Conservation (phyloP, 2,329 filamentous ascomycete genomes). For the Macroventuria anomochaeta region DNA sequence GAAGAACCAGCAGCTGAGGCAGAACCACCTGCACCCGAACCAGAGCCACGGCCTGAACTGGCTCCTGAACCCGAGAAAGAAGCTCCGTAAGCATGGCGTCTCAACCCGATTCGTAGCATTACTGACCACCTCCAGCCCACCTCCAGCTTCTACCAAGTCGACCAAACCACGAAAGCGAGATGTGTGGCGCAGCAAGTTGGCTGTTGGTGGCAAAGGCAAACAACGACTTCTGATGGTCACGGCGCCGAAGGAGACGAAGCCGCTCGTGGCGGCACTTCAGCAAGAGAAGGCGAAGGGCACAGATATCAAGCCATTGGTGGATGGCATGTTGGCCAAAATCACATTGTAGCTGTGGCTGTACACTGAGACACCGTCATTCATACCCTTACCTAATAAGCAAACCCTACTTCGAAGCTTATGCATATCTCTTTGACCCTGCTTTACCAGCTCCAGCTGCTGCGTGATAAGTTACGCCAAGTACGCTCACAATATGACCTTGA, state of each 20-base stretch:
- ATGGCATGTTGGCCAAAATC: constrained; percentile 19
- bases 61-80: constrained; percentile 5
- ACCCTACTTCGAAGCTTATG: neutral
- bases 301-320: constrained; percentile 29
- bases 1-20: constrained; percentile 7
- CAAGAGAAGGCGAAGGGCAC: constrained; percentile 33
- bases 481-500: too few relatives aligned
- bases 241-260: constrained; percentile 21
- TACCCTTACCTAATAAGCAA: neutral
- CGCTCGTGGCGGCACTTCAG: constrained; percentile 24
- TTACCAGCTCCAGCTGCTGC: too few relatives aligned
- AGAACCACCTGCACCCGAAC: neutral
- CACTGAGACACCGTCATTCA: neutral
- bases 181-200: constrained; percentile 18
- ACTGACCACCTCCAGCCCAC: constrained; percentile 1
- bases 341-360: neutral
- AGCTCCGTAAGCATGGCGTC: neutral
- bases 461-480: too few relatives aligned
- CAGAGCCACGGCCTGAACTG: constrained; percentile 1
- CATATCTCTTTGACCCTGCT: neutral
- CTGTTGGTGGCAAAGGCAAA: constrained; percentile 4
- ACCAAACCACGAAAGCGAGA: constrained; percentile 23
- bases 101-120: neutral
- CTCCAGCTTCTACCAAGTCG: constrained; percentile 4
- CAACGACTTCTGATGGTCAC: constrained; percentile 18